Evolutionary conservation across 768 basidiomycete species (phyloP).

Genomic region (Collybiopsis confluens): DNA sequence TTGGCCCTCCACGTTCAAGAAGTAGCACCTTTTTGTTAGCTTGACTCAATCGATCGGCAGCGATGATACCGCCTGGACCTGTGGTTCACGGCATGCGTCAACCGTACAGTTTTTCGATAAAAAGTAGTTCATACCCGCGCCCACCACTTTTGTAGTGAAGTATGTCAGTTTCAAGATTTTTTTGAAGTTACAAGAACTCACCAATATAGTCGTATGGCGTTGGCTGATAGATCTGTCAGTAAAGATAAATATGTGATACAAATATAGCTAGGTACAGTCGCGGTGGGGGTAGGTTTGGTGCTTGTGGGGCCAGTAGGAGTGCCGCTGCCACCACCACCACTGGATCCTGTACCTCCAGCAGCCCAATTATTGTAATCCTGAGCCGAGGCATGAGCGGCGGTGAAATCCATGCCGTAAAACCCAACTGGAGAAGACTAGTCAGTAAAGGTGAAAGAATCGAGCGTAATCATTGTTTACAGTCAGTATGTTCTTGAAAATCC

Average conservation of each 20-base stretch:
- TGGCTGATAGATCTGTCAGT: conserved; percentile 10
- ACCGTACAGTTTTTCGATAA: not conserved
- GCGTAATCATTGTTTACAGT: conserved; percentile 38
- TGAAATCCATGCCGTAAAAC: conserved; percentile 52
- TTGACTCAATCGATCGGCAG: conserved; percentile 56
- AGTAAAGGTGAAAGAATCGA: not conserved
- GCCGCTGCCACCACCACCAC: conserved; percentile 14
- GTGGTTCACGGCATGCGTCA: not conserved
- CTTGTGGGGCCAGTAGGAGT: conserved; percentile 25
- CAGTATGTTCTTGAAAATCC: conserved; percentile 53
- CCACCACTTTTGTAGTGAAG: conserved; percentile 24
- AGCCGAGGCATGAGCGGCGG: conserved; percentile 40
- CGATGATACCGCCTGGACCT: conserved; percentile 55
- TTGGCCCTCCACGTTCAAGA: conserved; percentile 61
- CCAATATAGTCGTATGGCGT: conserved; percentile 23
- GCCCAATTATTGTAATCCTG: conserved; percentile 47
- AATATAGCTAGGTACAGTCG: too few relatives aligned
- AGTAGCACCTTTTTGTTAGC: conserved; percentile 61
- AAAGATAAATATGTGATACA: too few relatives aligned
- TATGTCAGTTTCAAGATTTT: not conserved
- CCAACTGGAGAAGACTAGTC: conserved; percentile 40
- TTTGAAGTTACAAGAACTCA: not conserved
- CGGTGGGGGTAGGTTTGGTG: conserved; percentile 25
- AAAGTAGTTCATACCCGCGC: conserved; percentile 22
- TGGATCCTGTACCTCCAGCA: conserved; percentile 36